These are phyloP conservation scores for Plasmodium berghei DNA, from an alignment of 169 alveolate species.

Conservation along the genomic window DNA sequence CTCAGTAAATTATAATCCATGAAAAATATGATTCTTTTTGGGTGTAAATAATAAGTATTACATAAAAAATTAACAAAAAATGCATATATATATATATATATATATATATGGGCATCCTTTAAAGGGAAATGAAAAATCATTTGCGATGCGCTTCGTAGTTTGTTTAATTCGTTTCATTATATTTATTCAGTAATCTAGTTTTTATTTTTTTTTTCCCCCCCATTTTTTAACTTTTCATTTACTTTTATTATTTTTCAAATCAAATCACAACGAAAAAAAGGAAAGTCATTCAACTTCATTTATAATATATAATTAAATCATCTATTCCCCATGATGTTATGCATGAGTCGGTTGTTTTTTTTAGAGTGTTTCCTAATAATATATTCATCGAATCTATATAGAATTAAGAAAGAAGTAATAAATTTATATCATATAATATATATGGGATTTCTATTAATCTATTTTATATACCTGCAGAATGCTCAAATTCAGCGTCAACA, in stretches of 20 bases:
- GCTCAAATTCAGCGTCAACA: slow-evolving; percentile 42
- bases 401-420: neutral
- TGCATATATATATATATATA: no score
- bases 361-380: slow-evolving; percentile 77
- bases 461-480: slow-evolving; percentile 37
- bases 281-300: slow-evolving; percentile 12
- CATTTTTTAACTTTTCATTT: neutral
- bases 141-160: no score
- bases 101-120: no score
- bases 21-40: neutral
- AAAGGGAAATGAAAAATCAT: no score
- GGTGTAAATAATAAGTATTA: no score
- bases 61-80: no score
- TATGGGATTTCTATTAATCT: neutral
- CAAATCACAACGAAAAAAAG: neutral
- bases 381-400: slow-evolving; percentile 63
- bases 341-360: slow-evolving; percentile 81
- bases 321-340: slow-evolving; percentile 90
- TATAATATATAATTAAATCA: slow-evolving; percentile 82
- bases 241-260: no score
- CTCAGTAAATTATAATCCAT: slow-evolving; percentile 6
- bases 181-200: no score
- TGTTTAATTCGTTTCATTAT: no score
- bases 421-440: neutral
- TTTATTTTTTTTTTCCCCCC: neutral